Percentiles rank a stretch among this genome's conserved stretches.
Evolutionary conservation across 2,329 filamentous ascomycete species (phyloP).

Genomic region (Fusarium chuoi): DNA sequence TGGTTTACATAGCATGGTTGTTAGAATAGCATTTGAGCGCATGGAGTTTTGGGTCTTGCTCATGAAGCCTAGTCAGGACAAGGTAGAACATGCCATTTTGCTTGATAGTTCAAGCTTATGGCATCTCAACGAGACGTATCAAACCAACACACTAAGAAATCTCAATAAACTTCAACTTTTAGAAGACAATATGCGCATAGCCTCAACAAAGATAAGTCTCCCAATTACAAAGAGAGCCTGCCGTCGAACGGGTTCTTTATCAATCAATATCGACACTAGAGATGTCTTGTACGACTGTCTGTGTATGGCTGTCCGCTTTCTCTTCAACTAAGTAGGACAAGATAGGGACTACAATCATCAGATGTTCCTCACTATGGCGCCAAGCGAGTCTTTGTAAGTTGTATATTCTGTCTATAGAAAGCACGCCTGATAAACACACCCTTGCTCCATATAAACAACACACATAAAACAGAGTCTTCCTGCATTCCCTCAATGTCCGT

Average conservation of each 20-base stretch:
- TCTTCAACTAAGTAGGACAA: neutral
- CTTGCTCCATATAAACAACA: conserved; percentile 32
- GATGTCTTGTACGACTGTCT: neutral
- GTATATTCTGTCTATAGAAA: conserved; percentile 24
- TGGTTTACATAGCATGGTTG: neutral
- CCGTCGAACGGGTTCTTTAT: neutral
- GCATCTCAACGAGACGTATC: no score
- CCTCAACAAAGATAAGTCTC: neutral
- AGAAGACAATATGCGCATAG: neutral
- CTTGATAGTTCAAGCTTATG: no score
- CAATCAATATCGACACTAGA: neutral
- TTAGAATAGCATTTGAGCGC: conserved; percentile 23
- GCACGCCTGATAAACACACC: conserved; percentile 27
- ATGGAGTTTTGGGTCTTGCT: conserved; percentile 26
- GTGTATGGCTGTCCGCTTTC: neutral
- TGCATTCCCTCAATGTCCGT: conserved; percentile 24
- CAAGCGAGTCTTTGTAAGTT: neutral
- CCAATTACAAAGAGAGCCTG: neutral
- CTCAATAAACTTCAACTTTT: neutral
- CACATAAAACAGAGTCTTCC: conserved; percentile 23
- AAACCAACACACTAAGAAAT: no score
- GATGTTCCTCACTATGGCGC: neutral
- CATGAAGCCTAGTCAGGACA: neutral
- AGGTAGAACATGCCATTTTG: neutral
- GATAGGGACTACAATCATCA: neutral